Conservation (phyloP, 2,329 filamentous ascomycete species). For the Colletotrichum scovillei region DNA sequence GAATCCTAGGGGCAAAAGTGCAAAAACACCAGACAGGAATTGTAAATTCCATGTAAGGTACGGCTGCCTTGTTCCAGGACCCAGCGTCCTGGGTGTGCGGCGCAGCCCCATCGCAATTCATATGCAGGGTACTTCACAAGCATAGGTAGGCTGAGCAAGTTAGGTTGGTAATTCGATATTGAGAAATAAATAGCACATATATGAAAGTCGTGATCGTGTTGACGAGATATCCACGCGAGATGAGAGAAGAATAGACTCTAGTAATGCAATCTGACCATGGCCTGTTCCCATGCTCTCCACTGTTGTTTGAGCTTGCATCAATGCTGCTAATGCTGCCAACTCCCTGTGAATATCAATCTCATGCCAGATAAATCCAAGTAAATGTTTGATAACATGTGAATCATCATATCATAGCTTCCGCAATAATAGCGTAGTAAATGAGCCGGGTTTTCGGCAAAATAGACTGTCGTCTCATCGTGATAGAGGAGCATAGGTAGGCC, state of each 20-base stretch:
- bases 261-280: slow-evolving; percentile 12
- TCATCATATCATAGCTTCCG: background rate
- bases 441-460: background rate
- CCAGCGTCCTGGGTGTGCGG: background rate
- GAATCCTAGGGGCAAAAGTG: background rate
- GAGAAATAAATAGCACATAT: background rate
- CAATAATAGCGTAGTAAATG: background rate
- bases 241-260: slow-evolving; percentile 4
- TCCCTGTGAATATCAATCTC: background rate
- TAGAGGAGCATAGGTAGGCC: background rate
- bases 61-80: background rate
- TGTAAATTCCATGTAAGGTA: slow-evolving; percentile 10
- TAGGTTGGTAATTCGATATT: background rate
- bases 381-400: slow-evolving; percentile 1
- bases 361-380: background rate
- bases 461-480: slow-evolving; percentile 5
- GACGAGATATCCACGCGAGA: background rate
- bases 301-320: background rate
- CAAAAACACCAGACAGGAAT: background rate
- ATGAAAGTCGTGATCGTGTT: background rate
- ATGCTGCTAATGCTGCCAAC: background rate
- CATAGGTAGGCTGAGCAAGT: background rate
- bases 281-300: slow-evolving; percentile 4
- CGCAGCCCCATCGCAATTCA: background rate
- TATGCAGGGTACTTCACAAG: background rate